Conservation (phyloP, 805 yeast species). For the Myxozyma nipponensis region DNA sequence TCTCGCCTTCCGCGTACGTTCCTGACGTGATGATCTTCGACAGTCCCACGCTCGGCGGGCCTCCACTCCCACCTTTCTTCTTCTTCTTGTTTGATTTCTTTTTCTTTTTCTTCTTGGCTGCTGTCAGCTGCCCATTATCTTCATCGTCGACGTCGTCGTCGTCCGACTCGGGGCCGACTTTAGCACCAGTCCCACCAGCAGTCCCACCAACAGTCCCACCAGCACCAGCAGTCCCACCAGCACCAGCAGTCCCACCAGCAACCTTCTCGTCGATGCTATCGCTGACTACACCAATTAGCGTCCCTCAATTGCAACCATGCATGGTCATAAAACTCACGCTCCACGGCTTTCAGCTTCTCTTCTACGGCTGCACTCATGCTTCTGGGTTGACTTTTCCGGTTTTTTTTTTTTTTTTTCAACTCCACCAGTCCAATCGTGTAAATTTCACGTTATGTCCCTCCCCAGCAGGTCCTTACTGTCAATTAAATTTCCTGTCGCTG, state of each 20-base stretch:
- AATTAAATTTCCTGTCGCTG: no score
- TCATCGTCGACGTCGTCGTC: conserved; percentile 32
- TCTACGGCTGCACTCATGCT: neutral
- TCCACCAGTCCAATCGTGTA: no score
- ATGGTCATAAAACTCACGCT: conserved; percentile 1
- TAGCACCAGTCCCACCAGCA: conserved; percentile 32
- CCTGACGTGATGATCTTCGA: conserved; percentile 65
- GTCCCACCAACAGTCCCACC: conserved; percentile 16
- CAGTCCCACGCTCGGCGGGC: conserved; percentile 57
- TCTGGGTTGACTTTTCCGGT: no score
- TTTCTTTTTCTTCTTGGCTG: conserved; percentile 50
- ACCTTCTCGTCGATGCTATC: neutral
- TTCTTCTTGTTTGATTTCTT: conserved; percentile 45
- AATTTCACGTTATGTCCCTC: no score
- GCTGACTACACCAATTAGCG: neutral
- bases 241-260: conserved; percentile 14
- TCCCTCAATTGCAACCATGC: neutral
- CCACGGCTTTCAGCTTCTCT: neutral
- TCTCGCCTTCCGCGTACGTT: conserved; percentile 80
- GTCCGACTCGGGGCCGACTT: conserved; percentile 37
- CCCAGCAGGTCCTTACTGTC: no score
- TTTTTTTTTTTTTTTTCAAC: no score
- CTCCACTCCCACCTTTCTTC: conserved; percentile 21
- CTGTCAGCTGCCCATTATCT: conserved; percentile 32
- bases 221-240: conserved; percentile 15